Percentiles rank a stretch among this genome's conserved stretches.
These are phyloP conservation scores for Rhodotorula mucilaginosa DNA, from an alignment of 1,284 basidiomycete species.

Conservation along the genomic window DNA sequence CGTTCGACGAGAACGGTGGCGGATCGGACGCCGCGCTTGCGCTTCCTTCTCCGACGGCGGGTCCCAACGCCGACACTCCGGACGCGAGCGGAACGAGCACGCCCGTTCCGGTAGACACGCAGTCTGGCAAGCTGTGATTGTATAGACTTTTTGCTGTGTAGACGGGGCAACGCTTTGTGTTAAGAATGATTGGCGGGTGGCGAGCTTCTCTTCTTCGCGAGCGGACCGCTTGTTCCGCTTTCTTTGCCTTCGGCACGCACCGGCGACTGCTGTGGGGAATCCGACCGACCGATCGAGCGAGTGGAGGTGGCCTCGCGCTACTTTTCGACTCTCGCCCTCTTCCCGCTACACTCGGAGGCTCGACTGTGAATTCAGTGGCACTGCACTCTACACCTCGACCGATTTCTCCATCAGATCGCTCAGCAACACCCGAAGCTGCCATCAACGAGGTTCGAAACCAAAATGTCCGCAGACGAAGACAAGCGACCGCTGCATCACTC, in stretches of 20 bases:
- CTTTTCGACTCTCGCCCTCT: no score
- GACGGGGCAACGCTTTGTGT: neutral
- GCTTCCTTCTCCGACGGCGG: conserved; percentile 20
- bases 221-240: no score
- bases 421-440: neutral
- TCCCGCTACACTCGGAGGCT: no score
- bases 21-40: conserved; percentile 9
- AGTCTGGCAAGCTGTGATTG: conserved; percentile 12
- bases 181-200: no score
- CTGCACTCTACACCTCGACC: neutral
- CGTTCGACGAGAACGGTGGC: conserved; percentile 14
- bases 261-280: no score
- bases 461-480: neutral
- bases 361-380: no score
- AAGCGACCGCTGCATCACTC: conserved; percentile 44
- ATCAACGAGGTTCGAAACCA: neutral
- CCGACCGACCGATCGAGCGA: no score
- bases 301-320: no score
- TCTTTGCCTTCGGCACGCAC: no score
- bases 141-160: neutral
- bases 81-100: neutral
- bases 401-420: neutral
- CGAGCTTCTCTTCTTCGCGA: no score
- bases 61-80: neutral
- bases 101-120: neutral